A percentile compares a stretch with the other conserved stretches of the same genome.
Evolutionary conservation across 2,329 filamentous ascomycete genomes (phyloP).

Genomic region (Daldinia sp.): DNA sequence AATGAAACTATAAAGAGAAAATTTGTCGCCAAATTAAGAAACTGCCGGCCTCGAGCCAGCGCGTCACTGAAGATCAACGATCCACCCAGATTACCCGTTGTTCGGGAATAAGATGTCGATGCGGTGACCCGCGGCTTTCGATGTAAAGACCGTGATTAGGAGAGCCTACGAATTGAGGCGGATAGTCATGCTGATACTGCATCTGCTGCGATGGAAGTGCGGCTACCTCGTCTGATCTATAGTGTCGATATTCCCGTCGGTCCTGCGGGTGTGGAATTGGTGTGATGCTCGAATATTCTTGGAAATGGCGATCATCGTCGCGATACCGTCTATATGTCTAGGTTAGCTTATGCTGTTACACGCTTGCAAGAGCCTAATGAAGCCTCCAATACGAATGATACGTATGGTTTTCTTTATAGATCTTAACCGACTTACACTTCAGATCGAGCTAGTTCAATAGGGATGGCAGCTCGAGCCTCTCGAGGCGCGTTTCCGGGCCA

Average conservation of each 20-base stretch:
- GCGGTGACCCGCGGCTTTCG: constrained; percentile 34
- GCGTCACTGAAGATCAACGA: constrained; percentile 23
- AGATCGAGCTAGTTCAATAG: constrained; percentile 24
- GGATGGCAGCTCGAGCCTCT: constrained; percentile 27
- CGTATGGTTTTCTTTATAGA: background rate
- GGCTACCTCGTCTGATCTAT: constrained; percentile 24
- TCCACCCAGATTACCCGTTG: constrained; percentile 46
- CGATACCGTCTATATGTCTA: constrained; percentile 30
- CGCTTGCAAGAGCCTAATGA: background rate
- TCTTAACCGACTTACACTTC: constrained; percentile 44
- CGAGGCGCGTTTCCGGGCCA: constrained; percentile 26
- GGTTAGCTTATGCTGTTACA: constrained; percentile 33
- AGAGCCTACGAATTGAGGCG: constrained; percentile 39
- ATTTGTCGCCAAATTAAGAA: background rate
- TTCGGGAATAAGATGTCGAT: constrained; percentile 37
- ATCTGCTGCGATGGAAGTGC: constrained; percentile 17
- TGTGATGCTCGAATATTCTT: constrained; percentile 21
- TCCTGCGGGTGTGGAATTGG: constrained; percentile 14
- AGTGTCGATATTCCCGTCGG: constrained; percentile 16
- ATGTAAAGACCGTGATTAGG: constrained; percentile 39
- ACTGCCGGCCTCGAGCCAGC: background rate
- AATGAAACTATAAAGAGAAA: constrained; percentile 13
- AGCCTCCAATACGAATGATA: background rate
- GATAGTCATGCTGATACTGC: constrained; percentile 37
- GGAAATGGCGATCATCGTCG: constrained; percentile 14